Percentiles rank a stretch among this genome's conserved stretches.
These are phyloP conservation scores for Leptographium flavum DNA, from an alignment of 2,329 filamentous ascomycete genomes.

Conservation along the genomic window DNA sequence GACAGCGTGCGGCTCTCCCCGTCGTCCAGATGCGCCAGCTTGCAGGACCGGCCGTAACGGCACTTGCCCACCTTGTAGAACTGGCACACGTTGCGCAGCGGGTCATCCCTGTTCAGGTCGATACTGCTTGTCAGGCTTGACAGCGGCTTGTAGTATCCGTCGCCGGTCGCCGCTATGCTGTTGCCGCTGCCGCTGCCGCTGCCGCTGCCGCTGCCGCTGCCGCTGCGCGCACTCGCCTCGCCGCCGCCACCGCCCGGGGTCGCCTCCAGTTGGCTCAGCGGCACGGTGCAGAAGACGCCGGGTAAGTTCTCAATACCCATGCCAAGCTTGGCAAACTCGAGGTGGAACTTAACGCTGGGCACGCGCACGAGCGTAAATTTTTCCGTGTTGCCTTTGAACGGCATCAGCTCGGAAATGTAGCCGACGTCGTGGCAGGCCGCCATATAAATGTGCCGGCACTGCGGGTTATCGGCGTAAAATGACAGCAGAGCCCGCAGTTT, in stretches of 20 bases:
- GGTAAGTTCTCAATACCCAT: slow-evolving; percentile 36
- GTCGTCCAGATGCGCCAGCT: slow-evolving; percentile 12
- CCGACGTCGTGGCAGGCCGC: slow-evolving; percentile 47
- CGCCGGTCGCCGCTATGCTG: not conserved
- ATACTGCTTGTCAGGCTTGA: too few species aligned
- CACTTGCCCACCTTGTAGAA: slow-evolving; percentile 17
- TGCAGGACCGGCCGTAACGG: slow-evolving; percentile 17
- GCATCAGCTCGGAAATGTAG: slow-evolving; percentile 41
- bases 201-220: not conserved
- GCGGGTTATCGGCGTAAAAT: slow-evolving; percentile 40
- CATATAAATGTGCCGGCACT: slow-evolving; percentile 51
- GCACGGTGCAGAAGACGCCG: slow-evolving; percentile 29
- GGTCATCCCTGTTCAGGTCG: not conserved
- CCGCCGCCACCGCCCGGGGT: too few species aligned
- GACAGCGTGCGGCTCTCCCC: not conserved
- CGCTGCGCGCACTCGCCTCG: not conserved
- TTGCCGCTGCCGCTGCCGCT: not conserved
- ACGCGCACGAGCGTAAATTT: slow-evolving; percentile 39
- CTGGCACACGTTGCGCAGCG: slow-evolving; percentile 12
- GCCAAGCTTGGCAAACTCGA: slow-evolving; percentile 35
- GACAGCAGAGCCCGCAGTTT: slow-evolving; percentile 38
- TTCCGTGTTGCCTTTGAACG: slow-evolving; percentile 31
- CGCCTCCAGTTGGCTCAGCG: not conserved
- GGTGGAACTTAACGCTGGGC: slow-evolving; percentile 30
- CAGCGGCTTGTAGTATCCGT: not conserved